Percentiles rank a stretch among this genome's conserved stretches.
Conservation (phyloP, 495 filamentous ascomycete genomes). For the Pyronema omphalodes region DNA sequence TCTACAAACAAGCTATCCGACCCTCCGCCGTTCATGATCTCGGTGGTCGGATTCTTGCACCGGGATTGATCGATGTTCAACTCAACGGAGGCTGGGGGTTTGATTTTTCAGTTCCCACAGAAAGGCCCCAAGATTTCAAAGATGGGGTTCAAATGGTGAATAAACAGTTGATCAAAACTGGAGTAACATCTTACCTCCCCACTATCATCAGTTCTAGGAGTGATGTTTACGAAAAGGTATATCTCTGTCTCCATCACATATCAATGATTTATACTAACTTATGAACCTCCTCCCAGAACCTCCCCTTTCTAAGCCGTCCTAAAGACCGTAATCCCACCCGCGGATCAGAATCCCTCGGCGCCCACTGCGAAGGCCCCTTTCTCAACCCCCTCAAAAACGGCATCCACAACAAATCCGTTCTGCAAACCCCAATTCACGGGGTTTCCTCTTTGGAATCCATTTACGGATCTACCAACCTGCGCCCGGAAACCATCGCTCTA, state of each 20-base stretch:
- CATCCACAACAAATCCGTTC: constrained; percentile 48
- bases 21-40: constrained; percentile 49
- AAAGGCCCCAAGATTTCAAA: constrained; percentile 40
- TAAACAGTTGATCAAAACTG: constrained; percentile 46
- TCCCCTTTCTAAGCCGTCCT: no score
- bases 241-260: background rate
- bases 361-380: constrained; percentile 75
- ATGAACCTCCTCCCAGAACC: no score
- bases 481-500: constrained; percentile 39
- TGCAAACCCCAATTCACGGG: constrained; percentile 33
- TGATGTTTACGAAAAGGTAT: constrained; percentile 49
- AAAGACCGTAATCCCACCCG: constrained; percentile 16
- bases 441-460: constrained; percentile 42
- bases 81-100: constrained; percentile 74
- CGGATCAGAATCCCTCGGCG: constrained; percentile 65
- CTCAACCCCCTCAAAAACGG: constrained; percentile 51
- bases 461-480: constrained; percentile 50
- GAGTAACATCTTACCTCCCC: constrained; percentile 69
- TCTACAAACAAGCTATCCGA: constrained; percentile 48
- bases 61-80: constrained; percentile 71
- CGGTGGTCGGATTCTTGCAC: constrained; percentile 56
- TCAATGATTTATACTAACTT: no score
- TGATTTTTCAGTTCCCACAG: constrained; percentile 62
- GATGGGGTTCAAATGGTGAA: constrained; percentile 50
- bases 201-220: constrained; percentile 50